Conservation (phyloP, 352 stramenopile genomes). For the Pythium plurisporium region DNA sequence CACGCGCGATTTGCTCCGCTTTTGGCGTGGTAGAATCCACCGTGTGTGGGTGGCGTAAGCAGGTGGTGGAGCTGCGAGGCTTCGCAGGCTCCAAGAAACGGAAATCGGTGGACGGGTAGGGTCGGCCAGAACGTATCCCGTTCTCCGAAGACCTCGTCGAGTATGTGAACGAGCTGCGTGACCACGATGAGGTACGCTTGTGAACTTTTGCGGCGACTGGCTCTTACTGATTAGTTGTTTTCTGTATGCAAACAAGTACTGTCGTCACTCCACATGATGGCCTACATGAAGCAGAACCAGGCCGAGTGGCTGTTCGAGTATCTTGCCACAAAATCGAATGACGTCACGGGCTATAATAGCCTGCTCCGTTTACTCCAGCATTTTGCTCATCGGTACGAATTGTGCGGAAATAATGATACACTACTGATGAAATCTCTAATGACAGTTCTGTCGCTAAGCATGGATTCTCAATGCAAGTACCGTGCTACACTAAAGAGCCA, state of each 20-base stretch:
- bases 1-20: not conserved
- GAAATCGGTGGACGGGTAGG: not conserved
- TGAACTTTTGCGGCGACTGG: not conserved
- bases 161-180: conserved; percentile 1
- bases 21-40: not conserved
- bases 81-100: not conserved
- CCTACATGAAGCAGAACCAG: conserved; percentile 4
- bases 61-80: not conserved
- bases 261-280: conserved; percentile 6
- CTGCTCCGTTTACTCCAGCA: conserved; percentile 2
- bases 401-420: too few species aligned
- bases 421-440: too few species aligned
- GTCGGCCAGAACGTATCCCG: not conserved
- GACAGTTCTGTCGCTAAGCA: not conserved
- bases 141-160: conserved; percentile 3
- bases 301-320: not conserved
- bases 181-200: not conserved
- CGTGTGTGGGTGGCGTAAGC: not conserved
- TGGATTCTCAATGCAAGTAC: not conserved
- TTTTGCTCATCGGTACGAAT: conserved; percentile 7
- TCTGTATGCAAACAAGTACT: too few species aligned
- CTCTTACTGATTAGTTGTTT: too few species aligned
- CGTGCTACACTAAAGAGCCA: conserved; percentile 1
- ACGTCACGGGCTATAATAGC: conserved; percentile 1
- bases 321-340: not conserved